Evolutionary conservation across 169 alveolate species (phyloP), one percentile per base, ranked within the genome.

Genomic region (Theileria sp.): DNA sequence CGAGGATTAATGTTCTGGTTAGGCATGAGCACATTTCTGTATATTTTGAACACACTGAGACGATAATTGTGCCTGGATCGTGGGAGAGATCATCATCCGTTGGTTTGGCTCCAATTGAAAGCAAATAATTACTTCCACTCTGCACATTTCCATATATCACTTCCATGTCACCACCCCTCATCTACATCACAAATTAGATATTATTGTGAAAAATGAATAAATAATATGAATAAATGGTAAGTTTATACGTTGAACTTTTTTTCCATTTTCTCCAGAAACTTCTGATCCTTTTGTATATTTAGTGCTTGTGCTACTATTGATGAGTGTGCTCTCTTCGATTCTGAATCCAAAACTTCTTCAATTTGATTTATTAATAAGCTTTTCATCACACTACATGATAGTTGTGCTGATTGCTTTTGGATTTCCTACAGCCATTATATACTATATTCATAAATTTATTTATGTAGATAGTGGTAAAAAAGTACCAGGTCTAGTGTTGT

Each of bases 121-220:
- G 79, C 28, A 65, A 54, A 79, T 82, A 91, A 21, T 87, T 77
- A 62, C 77, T 87, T 1, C 94, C 94, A 86, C 94, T 91, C 66
- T 91, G 94, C 0, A 91, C 94, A 64, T 80, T 91, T 74, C 94
- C 80, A 76, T 91, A 91, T 0, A 87, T 80, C 25, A 87, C 88
- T 64, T 91, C 94, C 36, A 87, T 91, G 21, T 91, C 94, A 15
- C 67, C 80, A 7, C 84, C 80, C 69, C 80, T 85, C 74, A 85
- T 62, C 81, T 83, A 61, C 44, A 49, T 44, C 15, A 44, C 54
- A 44, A 3, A 36, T 1, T 25, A 28, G 13, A 26, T 26, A 9
- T 68, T 13, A 34, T 68, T 12, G n/a, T n/a, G n/a, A n/a, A n/a
- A 25, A 8, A 21, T 23, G 3, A 44, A 9, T 68, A 8, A 34